Conservation (phyloP, 306 rosid species). For the Dryas alaskensis region DNA sequence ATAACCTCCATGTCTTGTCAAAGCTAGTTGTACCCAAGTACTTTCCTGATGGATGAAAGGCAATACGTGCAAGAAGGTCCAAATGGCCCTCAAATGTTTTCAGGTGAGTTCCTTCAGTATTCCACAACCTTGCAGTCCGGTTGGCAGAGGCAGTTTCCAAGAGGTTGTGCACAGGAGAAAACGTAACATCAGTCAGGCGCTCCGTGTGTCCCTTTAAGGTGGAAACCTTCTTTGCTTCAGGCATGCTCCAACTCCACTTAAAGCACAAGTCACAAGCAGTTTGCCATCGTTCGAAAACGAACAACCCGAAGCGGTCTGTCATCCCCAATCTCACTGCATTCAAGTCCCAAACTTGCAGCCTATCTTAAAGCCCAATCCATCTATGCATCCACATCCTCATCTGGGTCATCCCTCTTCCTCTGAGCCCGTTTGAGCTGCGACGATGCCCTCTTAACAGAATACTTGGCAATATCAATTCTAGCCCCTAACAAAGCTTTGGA, state of each 20-base stretch:
- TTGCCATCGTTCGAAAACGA: constrained; percentile 76
- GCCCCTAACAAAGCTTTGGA: constrained; percentile 63
- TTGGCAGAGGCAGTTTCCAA: constrained; percentile 96
- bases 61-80: constrained; percentile 91
- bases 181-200: constrained; percentile 78
- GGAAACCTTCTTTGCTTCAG: constrained; percentile 54
- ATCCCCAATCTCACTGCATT: constrained; percentile 92
- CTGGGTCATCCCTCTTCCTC: constrained; percentile 89
- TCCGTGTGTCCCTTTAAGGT: constrained; percentile 82
- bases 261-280: constrained; percentile 75
- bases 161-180: constrained; percentile 70
- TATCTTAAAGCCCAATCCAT: constrained; percentile 72
- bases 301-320: constrained; percentile 92
- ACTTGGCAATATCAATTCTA: constrained; percentile 67
- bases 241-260: constrained; percentile 95
- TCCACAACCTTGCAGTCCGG: constrained; percentile 86
- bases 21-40: constrained; percentile 93
- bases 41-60: constrained; percentile 95
- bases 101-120: constrained; percentile 64
- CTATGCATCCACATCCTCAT: constrained; percentile 88
- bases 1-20: constrained; percentile 97
- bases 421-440: constrained; percentile 67
- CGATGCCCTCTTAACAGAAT: constrained; percentile 62
- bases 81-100: constrained; percentile 84
- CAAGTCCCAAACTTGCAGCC: constrained; percentile 68